These are phyloP conservation scores for Mallotus nudiflorus DNA, from an alignment of 345 rosid species.

Conservation along the genomic window DNA sequence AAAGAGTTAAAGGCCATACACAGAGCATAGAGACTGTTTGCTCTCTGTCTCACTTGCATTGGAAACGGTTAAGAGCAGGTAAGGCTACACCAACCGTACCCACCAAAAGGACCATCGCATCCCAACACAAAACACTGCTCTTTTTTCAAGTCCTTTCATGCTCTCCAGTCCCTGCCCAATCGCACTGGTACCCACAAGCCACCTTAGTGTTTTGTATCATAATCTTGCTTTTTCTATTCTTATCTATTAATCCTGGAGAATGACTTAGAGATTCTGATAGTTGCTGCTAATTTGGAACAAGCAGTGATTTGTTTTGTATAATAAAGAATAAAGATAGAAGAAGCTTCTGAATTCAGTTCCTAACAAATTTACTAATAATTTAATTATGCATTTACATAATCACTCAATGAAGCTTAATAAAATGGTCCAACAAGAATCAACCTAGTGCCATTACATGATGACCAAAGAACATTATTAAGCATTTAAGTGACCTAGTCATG, in stretches of 20 bases:
- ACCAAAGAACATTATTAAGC: slow-evolving; percentile 6
- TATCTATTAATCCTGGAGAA: not conserved
- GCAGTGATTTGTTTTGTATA: not conserved
- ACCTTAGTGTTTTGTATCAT: slow-evolving; percentile 37
- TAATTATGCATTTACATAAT: not conserved
- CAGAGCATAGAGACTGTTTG: slow-evolving; percentile 13
- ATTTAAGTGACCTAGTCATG: slow-evolving; percentile 14
- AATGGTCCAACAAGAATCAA: slow-evolving; percentile 4
- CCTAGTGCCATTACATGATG: slow-evolving; percentile 12
- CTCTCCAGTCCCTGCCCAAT: slow-evolving; percentile 7
- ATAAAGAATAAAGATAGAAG: not conserved
- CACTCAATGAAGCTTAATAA: not conserved
- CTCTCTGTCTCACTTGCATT: slow-evolving; percentile 28
- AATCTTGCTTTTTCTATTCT: not conserved
- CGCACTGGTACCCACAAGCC: slow-evolving; percentile 25
- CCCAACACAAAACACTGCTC: slow-evolving; percentile 13
- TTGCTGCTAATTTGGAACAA: slow-evolving; percentile 8
- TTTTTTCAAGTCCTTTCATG: slow-evolving; percentile 22
- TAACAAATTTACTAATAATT: not conserved
- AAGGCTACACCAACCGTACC: slow-evolving; percentile 35
- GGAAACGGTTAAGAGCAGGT: slow-evolving; percentile 31
- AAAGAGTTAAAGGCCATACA: not conserved
- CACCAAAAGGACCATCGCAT: slow-evolving; percentile 21
- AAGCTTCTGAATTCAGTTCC: slow-evolving; percentile 6
- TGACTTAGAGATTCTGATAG: not conserved